These are phyloP conservation scores for Emmonsia crescens DNA, from an alignment of 2,329 filamentous ascomycete species.

Conservation along the genomic window DNA sequence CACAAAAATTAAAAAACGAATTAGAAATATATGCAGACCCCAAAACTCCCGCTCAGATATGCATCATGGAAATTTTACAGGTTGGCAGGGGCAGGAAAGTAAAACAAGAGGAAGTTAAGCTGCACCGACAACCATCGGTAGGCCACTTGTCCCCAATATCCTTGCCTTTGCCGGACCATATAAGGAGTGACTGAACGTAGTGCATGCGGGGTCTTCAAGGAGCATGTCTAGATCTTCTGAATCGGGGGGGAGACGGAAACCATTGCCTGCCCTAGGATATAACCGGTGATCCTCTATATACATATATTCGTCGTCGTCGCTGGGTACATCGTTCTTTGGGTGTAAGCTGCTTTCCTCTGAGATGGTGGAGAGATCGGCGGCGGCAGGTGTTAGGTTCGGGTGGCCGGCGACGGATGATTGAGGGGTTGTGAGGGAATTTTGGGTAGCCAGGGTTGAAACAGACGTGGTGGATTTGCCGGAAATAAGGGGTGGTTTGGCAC, in stretches of 20 bases:
- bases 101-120: constrained; percentile 6
- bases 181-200: constrained; percentile 45
- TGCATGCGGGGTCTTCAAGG: constrained; percentile 46
- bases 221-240: constrained; percentile 51
- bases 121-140: constrained; percentile 5
- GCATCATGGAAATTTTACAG: not conserved
- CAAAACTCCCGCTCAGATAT: not conserved
- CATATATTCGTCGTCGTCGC: constrained; percentile 29
- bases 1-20: not conserved
- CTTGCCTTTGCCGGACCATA: constrained; percentile 19
- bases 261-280: constrained; percentile 53
- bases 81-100: not conserved
- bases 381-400: constrained; percentile 12
- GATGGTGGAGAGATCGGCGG: not conserved
- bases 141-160: constrained; percentile 2
- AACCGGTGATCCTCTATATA: constrained; percentile 48
- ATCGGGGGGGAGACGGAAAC: constrained; percentile 47
- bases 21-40: not conserved
- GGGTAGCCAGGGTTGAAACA: constrained; percentile 4
- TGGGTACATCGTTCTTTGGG: not conserved
- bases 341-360: not conserved
- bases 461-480: constrained; percentile 8
- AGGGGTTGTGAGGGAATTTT: constrained; percentile 1
- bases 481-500: constrained; percentile 7
- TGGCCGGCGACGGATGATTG: constrained; percentile 6